Evolutionary conservation across 768 basidiomycete species (phyloP), one percentile per base, ranked within the genome.

Genomic region (Rhizopogon vulgaris): DNA sequence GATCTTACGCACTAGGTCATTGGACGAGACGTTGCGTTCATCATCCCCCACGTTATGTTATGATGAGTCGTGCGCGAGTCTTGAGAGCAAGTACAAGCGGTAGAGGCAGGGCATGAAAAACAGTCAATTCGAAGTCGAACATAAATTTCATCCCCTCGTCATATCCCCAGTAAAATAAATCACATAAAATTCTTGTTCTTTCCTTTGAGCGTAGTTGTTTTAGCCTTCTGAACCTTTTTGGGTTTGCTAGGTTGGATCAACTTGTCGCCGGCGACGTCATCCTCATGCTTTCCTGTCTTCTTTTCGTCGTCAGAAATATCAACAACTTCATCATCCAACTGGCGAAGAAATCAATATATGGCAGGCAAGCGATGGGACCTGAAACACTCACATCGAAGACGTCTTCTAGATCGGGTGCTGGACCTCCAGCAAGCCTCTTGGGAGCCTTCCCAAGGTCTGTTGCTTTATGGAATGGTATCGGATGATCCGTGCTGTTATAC

Each of bases 401-500:
- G 47, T 98, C 95, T 64, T 97, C 95, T 17, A 93, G 76, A 70
- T 98, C 95, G 0, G 95, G 93, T 9, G 81, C 80, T 4, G 87
- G 79, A 3, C 83, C 89, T 40, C 72, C 75, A 1, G 82, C 79
- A 37, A 94, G 74, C 60, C 87, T 94, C 78, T 92, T 94, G 1
- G 86, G 82, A 4, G 62, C 73, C 64, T 87, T 91, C 15, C 89
- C 87, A 8, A 91, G 70, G 56, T 92, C 88, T 55, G 78, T 73
- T 3, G 86, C 90, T 60, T 93, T 94, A 69, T 97, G 84, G 79
- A 95, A 98, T 1, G 96, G 83, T 60, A 99, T 88, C 0, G 96
- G 96, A 65, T 98, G 95, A 38, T 94, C 92, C 14, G 70, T 68
- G 8, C 82, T 72, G 68, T 98, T 98, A 70, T 96, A 99, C 63